Conservation (phyloP, 257 asterid genomes). For the Ehretia macrophylla region DNA sequence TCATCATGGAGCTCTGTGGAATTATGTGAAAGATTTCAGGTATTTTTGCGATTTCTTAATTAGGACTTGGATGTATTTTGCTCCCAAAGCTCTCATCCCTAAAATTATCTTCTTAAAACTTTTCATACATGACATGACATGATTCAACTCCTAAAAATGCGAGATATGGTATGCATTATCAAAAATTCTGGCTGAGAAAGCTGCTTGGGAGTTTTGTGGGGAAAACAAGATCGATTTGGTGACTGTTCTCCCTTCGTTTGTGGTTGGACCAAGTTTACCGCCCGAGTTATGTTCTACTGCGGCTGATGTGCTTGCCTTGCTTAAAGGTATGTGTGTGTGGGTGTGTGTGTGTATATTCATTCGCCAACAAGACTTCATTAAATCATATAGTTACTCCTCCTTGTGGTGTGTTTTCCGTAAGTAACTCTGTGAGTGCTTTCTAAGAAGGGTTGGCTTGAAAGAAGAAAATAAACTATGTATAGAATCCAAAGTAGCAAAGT, state of each 20-base stretch:
- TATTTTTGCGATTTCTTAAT: constrained; percentile 6
- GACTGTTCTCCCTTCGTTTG: constrained; percentile 65
- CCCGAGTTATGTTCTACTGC: constrained; percentile 63
- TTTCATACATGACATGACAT: too few relatives aligned
- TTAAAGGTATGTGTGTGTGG: constrained; percentile 69
- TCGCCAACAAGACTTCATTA: not conserved
- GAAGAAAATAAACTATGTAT: too few relatives aligned
- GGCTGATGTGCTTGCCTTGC: constrained; percentile 76
- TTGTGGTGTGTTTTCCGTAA: too few relatives aligned
- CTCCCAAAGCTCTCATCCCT: too few relatives aligned
- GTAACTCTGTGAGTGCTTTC: too few relatives aligned
- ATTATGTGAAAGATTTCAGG: constrained; percentile 64
- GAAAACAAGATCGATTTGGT: constrained; percentile 61
- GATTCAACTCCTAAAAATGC: too few relatives aligned
- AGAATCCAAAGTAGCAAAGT: too few relatives aligned
- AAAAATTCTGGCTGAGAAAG: constrained; percentile 81
- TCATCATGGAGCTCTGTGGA: constrained; percentile 77
- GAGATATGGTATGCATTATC: constrained; percentile 83
- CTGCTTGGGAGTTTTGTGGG: constrained; percentile 83
- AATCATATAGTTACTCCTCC: too few relatives aligned
- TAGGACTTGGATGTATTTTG: too few relatives aligned
- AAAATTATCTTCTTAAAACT: too few relatives aligned
- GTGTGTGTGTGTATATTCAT: too few relatives aligned
- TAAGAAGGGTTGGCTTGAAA: too few relatives aligned
- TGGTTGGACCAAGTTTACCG: constrained; percentile 76